phyloP scores from a whole-genome alignment of 176 grass and related monocot genomes.

The Musa itinerans region DNA sequence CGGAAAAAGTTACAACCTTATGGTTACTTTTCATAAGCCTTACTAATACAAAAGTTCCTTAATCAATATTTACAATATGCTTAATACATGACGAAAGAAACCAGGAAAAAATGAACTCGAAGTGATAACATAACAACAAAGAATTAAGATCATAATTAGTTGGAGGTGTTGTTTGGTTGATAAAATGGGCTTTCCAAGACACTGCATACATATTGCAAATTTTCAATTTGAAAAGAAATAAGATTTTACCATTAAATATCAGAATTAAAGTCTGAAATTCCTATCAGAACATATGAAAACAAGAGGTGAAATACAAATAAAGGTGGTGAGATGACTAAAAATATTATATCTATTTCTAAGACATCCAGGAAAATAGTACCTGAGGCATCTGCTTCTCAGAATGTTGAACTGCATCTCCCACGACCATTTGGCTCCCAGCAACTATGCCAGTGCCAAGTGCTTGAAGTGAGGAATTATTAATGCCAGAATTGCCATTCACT shows the following conservation, averaged over 20 bases:
- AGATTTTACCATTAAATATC: not conserved
- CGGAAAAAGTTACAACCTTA: too few species aligned
- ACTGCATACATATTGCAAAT: not conserved
- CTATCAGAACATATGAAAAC: not conserved
- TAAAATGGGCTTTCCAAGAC: not conserved
- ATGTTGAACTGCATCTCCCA: constrained; percentile 32
- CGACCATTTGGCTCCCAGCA: constrained; percentile 38
- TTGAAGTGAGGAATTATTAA: constrained; percentile 33
- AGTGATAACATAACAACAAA: not conserved
- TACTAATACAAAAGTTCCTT: not conserved
- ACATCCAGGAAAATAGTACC: constrained; percentile 29
- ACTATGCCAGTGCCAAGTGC: constrained; percentile 22
- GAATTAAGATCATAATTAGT: not conserved
- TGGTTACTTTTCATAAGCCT: not conserved
- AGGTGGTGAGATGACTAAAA: constrained; percentile 11
- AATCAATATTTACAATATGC: not conserved
- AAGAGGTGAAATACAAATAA: not conserved
- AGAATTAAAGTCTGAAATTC: not conserved
- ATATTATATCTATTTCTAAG: not conserved
- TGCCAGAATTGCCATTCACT: constrained; percentile 30
- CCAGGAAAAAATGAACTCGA: too few species aligned
- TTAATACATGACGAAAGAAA: not conserved
- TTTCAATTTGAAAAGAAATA: not conserved
- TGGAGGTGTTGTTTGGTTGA: not conserved
- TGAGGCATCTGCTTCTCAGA: constrained; percentile 51